phyloP scores from a whole-genome alignment of 1,139 yeast genomes.

The Scheffersomyces cryptocercus region DNA sequence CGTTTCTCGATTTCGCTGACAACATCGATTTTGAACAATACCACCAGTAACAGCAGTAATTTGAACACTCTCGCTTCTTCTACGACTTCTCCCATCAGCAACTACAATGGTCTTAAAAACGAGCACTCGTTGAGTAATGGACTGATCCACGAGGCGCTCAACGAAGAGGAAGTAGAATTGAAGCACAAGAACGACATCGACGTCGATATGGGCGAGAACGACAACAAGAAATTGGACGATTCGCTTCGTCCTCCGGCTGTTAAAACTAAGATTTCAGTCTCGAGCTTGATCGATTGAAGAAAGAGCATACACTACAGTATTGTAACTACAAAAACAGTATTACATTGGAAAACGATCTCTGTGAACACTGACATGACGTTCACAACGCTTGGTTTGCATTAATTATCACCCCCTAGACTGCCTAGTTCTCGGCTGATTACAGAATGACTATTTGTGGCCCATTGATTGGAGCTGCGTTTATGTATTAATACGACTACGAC shows the following conservation, averaged over 20 bases:
- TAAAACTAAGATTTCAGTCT: conserved; percentile 25
- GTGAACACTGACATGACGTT: no score
- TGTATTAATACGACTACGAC: no score
- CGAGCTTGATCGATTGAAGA: conserved; percentile 28
- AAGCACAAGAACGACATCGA: conserved; percentile 2
- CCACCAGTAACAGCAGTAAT: background rate
- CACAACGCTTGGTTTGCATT: no score
- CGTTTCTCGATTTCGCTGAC: conserved; percentile 30
- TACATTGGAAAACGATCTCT: no score
- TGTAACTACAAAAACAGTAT: no score
- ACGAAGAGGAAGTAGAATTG: conserved; percentile 7
- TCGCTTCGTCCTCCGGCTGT: background rate
- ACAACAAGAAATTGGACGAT: conserved; percentile 4
- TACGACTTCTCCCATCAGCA: conserved; percentile 9
- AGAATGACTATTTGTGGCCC: no score
- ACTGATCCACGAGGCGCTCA: conserved; percentile 1
- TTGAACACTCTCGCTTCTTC: conserved; percentile 2
- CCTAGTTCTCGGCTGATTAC: no score
- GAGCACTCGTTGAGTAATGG: conserved; percentile 1
- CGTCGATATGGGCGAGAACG: conserved; percentile 7
- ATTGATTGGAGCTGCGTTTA: no score
- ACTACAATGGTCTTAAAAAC: conserved; percentile 5
- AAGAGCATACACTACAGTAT: background rate
- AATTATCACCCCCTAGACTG: no score
- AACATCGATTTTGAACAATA: conserved; percentile 15